These are phyloP conservation scores for Gossypium ekmanianum DNA, from an alignment of 345 rosid genomes.

Conservation along the genomic window DNA sequence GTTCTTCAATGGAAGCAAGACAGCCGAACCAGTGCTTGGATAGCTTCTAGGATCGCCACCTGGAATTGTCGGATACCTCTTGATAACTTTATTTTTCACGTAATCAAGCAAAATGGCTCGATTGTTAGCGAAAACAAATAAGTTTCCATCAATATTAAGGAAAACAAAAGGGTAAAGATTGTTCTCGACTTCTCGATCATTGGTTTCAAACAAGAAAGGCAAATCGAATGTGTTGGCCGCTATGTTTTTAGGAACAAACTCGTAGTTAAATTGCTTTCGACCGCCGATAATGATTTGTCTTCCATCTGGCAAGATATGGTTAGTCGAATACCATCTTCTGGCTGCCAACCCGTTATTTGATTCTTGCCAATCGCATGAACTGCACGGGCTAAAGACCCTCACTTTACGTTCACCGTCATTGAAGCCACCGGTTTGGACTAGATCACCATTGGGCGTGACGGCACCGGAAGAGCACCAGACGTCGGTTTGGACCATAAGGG, in stretches of 20 bases:
- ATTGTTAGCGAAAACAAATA: conserved; percentile 73
- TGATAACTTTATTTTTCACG: conserved; percentile 40
- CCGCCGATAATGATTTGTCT: conserved; percentile 67
- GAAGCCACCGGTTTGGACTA: conserved; percentile 70
- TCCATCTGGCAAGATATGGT: conserved; percentile 66
- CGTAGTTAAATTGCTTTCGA: conserved; percentile 55
- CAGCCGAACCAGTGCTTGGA: conserved; percentile 84
- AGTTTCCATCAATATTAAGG: conserved; percentile 52
- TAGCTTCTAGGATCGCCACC: conserved; percentile 75
- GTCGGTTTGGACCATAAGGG: conserved; percentile 60
- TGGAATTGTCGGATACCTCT: conserved; percentile 52
- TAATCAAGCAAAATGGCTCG: conserved; percentile 62
- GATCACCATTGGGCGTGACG: conserved; percentile 46
- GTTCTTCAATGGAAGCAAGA: conserved; percentile 57
- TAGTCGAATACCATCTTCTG: conserved; percentile 71
- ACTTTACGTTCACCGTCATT: conserved; percentile 44
- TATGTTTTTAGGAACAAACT: conserved; percentile 56
- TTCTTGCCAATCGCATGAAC: conserved; percentile 62
- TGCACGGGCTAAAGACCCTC: conserved; percentile 52
- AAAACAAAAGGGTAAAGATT: conserved; percentile 75
- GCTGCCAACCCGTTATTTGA: conserved; percentile 36
- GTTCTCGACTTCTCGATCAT: conserved; percentile 47
- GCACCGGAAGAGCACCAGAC: conserved; percentile 91
- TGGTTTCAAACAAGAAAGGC: conserved; percentile 58
- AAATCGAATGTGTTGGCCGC: conserved; percentile 27